Base-by-base conservation (phyloP, 202 grass and related monocot species). In the Schoenoplectus tabernaemontani region DNA sequence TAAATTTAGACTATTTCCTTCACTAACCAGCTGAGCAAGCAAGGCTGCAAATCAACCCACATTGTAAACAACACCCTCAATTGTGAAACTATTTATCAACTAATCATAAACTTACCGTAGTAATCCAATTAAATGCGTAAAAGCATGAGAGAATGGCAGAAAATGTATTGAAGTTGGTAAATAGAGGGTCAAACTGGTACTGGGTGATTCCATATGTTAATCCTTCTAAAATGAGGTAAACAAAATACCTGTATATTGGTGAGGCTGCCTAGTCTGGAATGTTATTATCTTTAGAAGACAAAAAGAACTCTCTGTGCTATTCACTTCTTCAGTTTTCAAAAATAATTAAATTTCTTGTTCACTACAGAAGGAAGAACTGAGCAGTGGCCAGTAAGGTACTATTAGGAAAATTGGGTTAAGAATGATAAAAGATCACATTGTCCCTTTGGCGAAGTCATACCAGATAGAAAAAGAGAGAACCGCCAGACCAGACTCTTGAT, bases 401-500 rank as follows among this genome's bases (percentile, higher is more conserved):
- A n/a, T n/a, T n/a, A 43, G 20, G 2, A 19, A 15, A 13, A 28
- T 26, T 24, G 11, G 41, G 39, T 10, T 24, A n/a, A n/a, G 10
- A 47, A 71, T 47, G 66, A 28, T 26, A 26, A 7, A 46, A 71
- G 19, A 22, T 20, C 41, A 71, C n/a, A n/a, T n/a, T n/a, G 41
- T 71, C 23, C 10, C 23, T 74, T 33, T 15, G 2, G 23, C 46
- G n/a, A n/a, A n/a, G 54, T 63, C 53, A 84, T 97, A 97, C 94
- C 94, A 97, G 76, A 97, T 86, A 83, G 86, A 87, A 87, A 93
- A 88, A 68, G 89, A 92, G 66, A 92, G 77, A 83, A 87, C 87
- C 88, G 69, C 80, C 91, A 82, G 86, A 93, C 94, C 94, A 97
- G 53, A 97, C 84, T 88, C 92, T 93, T 82, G 89, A 97, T 84